Base-by-base conservation (phyloP, 2,329 filamentous ascomycete species). In the Calonectria honghensis region DNA sequence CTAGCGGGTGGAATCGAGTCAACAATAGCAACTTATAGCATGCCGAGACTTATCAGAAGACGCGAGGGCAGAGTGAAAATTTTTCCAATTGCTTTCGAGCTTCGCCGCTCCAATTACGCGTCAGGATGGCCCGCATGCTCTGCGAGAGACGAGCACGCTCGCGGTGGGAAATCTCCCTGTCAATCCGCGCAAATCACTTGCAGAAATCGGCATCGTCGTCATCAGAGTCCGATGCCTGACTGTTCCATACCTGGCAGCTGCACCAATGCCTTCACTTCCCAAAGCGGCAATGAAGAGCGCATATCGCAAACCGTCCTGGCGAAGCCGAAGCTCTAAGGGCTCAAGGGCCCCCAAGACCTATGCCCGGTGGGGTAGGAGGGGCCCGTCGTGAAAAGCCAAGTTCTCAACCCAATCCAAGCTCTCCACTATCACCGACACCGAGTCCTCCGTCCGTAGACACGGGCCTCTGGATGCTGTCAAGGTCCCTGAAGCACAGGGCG, bases 401-500 rank as follows among this genome's bases (percentile, higher is more conserved):
- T 39, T 63, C 41, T 24, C 57, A 63, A 24, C 24, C 57, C 57
- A 63, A 37, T 39, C 35, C 57, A 63, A 68, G 52, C 51, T 57
- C 65, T 57, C 51, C 61, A 65, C 61, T 65, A 50, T 69, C 51
- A 48, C 51, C 52, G 31, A 59, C 57, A 63, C 57, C 57, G 24
- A 63, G 24, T 29, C 32, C 6, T 39, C 37, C 57, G 57, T 27
- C 35, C 4, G 14, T 35, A 9, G n/a, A 63, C 57, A 63, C 57
- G 57, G 57, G 39, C 57, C 57, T 39, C 39, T 52, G 59, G 54
- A 29, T 51, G 57, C 41, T 48, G 69, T 65, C 68, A 66, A 41
- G 54, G 76, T 72, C 73, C 72, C 75, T 78, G 72, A 68, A 77
- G 76, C 79, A 75, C 77, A 80, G 77, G 71, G 45, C 79, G 75